Base-by-base conservation (phyloP, 345 rosid genomes). In the Brassica carinata region DNA sequence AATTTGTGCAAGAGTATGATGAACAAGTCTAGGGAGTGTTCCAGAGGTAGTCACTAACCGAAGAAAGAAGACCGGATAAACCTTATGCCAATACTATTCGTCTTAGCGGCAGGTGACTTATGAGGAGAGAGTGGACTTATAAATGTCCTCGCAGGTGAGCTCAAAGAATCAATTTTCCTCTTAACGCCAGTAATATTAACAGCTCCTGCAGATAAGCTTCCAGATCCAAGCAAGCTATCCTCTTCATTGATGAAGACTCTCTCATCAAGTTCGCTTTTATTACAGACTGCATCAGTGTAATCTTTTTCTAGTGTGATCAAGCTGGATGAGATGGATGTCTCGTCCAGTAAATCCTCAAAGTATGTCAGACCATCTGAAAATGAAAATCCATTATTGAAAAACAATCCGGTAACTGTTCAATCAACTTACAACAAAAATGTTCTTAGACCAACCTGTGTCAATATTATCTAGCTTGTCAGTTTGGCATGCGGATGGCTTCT, bases 341-440 rank as follows among this genome's bases (percentile, higher is more conserved):
- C 94, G n/a, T 93, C 97, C 94, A 96, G 84, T 71, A 96, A 88
- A 82, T 85, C 90, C 81, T 87, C 94, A 87, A 88, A 96, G 82
- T 89, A 96, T 80, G 89, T 76, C 89, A 96, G 85, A 80, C 93
- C 96, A 87, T 93, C 99, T 95, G 90, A 84, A 81, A 66, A 65
- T 26, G 57, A 68, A 65, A 81, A 40, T 48, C 57, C 57, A 26
- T 18, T 43, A 67, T 48, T 19, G 0, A 26, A 61, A 19, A 76
- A 45, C 14, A 71, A 58, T 67, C 26, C 68, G 74, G 73, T 13
- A 77, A 67, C 10, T 7, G 15, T 77, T 67, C 64, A 71, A 26
- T 68, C 15, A 64, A 59, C 81, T 72, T 27, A 23, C 40, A 67
- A 10, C 11, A 51, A 36, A 43, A 55, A 67, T 69, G 72, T 63